Percentiles rank a stretch among this genome's conserved stretches.
Evolutionary conservation across 2,329 filamentous ascomycete genomes (phyloP).

Genomic region (Scopulariopsis brevicaulis): DNA sequence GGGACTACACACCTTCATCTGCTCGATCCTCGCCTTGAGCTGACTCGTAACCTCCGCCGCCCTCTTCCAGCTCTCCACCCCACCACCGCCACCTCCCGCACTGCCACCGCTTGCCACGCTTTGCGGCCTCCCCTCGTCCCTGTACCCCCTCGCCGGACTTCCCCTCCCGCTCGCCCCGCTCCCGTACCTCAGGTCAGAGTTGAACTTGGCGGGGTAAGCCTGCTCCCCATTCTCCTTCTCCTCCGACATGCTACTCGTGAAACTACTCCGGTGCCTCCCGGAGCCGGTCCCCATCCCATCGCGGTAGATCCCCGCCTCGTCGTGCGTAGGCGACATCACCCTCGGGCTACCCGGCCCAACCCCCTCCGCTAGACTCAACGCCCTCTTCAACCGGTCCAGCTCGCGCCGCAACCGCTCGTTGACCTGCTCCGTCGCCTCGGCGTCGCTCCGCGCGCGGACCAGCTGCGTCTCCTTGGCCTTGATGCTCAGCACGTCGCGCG

Average conservation of each 20-base stretch:
- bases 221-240: conserved; percentile 64
- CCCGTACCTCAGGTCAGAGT: conserved; percentile 40
- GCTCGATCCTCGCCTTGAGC: conserved; percentile 91
- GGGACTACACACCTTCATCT: conserved; percentile 72
- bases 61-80: conserved; percentile 88
- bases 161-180: conserved; percentile 12
- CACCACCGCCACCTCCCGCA: conserved; percentile 13
- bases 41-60: conserved; percentile 97
- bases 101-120: conserved; percentile 2
- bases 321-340: conserved; percentile 39
- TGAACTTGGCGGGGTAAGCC: conserved; percentile 37
- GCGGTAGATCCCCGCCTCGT: conserved; percentile 50
- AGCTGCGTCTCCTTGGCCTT: conserved; percentile 98
- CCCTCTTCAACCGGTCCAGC: conserved; percentile 86
- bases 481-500: conserved; percentile 86
- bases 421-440: conserved; percentile 75
- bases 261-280: conserved; percentile 44
- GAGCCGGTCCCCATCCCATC: conserved; percentile 26
- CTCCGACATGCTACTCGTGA: conserved; percentile 56
- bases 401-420: conserved; percentile 79
- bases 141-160: conserved; percentile 1
- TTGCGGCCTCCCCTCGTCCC: conserved; percentile 15
- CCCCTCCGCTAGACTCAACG: conserved; percentile 53
- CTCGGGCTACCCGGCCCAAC: conserved; percentile 29
- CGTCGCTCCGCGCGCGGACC: conserved; percentile 81